Conservation (phyloP, 2,329 filamentous ascomycete species). For the Fusarium nygamai region DNA sequence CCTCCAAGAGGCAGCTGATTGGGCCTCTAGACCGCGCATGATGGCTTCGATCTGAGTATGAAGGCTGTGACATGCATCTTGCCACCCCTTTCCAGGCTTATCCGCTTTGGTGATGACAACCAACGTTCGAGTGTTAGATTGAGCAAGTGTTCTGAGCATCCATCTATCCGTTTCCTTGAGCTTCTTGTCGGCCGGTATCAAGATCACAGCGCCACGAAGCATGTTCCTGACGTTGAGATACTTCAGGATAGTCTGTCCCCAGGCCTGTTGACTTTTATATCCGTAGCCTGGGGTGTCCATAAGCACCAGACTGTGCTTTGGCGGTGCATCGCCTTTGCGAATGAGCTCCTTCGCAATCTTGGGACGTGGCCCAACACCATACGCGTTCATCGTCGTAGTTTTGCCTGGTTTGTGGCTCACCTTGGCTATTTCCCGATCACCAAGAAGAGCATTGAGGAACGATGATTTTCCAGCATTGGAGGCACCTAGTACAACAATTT, state of each 20-base stretch:
- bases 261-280: constrained; percentile 56
- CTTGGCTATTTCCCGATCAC: constrained; percentile 56
- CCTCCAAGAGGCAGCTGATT: constrained; percentile 42
- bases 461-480: constrained; percentile 92
- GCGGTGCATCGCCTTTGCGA: constrained; percentile 51
- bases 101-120: constrained; percentile 68
- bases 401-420: constrained; percentile 62
- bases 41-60: constrained; percentile 43
- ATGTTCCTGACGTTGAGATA: constrained; percentile 59
- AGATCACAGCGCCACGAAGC: constrained; percentile 62
- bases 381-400: constrained; percentile 66
- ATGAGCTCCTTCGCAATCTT: constrained; percentile 42
- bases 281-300: constrained; percentile 65
- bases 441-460: constrained; percentile 83
- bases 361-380: constrained; percentile 60
- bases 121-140: constrained; percentile 56
- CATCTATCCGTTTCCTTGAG: constrained; percentile 59
- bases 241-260: constrained; percentile 63
- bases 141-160: constrained; percentile 58
- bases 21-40: constrained; percentile 37
- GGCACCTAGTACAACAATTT: constrained; percentile 83
- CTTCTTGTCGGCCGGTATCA: constrained; percentile 64
- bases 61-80: constrained; percentile 39
- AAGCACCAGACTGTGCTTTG: constrained; percentile 58
- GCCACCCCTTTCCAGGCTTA: constrained; percentile 52